Percentiles rank a stretch among this genome's conserved stretches.
Conservation (phyloP, 164 flowering plant genomes). For the Sextonia rubra region DNA sequence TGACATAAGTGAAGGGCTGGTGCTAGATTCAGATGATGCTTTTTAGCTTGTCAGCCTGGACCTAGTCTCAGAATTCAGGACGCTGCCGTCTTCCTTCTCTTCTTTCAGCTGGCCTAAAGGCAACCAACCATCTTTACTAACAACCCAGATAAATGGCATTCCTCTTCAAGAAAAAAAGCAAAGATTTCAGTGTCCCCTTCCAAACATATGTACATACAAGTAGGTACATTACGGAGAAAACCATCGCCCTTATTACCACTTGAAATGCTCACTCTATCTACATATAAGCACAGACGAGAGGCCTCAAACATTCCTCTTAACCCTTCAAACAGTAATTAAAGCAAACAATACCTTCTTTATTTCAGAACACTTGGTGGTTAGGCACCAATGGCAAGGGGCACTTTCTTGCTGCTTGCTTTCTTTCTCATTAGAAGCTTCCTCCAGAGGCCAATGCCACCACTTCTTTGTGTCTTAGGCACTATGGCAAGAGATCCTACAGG, state of each 20-base stretch:
- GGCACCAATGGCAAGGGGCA: constrained; percentile 21
- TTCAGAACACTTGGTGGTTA: background rate
- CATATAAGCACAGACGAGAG: background rate
- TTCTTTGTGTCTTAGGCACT: constrained; percentile 51
- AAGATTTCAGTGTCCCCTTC: background rate
- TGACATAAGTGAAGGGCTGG: too few species aligned
- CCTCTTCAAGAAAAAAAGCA: background rate
- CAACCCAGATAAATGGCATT: background rate
- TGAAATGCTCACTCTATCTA: background rate
- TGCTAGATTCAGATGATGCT: too few species aligned
- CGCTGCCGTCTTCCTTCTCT: too few species aligned
- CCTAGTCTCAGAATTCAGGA: too few species aligned
- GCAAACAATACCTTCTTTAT: background rate
- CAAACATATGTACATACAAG: background rate
- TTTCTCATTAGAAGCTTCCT: constrained; percentile 59
- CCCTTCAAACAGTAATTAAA: background rate
- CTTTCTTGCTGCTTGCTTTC: constrained; percentile 40
- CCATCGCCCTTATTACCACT: background rate
- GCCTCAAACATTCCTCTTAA: background rate
- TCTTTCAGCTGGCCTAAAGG: background rate
- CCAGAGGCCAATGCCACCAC: constrained; percentile 41
- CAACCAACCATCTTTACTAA: background rate
- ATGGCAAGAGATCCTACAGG: constrained; percentile 38
- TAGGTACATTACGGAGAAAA: background rate
- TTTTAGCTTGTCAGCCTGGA: too few species aligned